These are phyloP conservation scores for Apiotrichum akiyoshidainum DNA, from an alignment of 1,284 basidiomycete species.

Conservation along the genomic window DNA sequence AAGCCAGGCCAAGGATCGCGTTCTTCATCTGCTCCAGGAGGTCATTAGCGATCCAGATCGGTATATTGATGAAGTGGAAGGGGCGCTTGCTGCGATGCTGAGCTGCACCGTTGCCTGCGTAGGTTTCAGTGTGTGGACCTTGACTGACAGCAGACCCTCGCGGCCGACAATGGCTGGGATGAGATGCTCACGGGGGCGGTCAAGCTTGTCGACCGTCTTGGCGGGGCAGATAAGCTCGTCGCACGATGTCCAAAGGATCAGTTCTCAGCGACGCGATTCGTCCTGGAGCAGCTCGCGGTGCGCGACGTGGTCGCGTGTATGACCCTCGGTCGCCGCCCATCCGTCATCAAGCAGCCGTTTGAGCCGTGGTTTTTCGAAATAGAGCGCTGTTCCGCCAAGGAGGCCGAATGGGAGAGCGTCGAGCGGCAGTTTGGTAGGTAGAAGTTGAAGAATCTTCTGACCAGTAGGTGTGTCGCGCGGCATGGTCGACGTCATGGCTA, in stretches of 20 bases:
- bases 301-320: constrained; percentile 47
- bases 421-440: constrained; percentile 43
- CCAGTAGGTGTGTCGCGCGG: constrained; percentile 34
- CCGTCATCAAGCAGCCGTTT: constrained; percentile 39
- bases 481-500: constrained; percentile 46
- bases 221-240: constrained; percentile 40
- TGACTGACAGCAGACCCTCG: constrained; percentile 28
- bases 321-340: constrained; percentile 41
- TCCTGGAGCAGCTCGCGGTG: constrained; percentile 46
- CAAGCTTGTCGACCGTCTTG: constrained; percentile 36
- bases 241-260: constrained; percentile 28
- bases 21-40: constrained; percentile 25
- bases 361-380: constrained; percentile 47
- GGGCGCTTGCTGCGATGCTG: constrained; percentile 39
- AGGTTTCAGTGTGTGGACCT: constrained; percentile 8
- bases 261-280: constrained; percentile 36
- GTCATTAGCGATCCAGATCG: constrained; percentile 22
- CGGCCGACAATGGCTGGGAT: constrained; percentile 46
- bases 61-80: constrained; percentile 33
- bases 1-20: constrained; percentile 25
- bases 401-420: constrained; percentile 44
- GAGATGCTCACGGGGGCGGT: constrained; percentile 38
- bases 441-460: neutral
- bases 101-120: constrained; percentile 41
- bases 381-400: constrained; percentile 35